These are phyloP conservation scores for Wallemia ichthyophaga DNA, from an alignment of 1,284 basidiomycete genomes.

Conservation along the genomic window DNA sequence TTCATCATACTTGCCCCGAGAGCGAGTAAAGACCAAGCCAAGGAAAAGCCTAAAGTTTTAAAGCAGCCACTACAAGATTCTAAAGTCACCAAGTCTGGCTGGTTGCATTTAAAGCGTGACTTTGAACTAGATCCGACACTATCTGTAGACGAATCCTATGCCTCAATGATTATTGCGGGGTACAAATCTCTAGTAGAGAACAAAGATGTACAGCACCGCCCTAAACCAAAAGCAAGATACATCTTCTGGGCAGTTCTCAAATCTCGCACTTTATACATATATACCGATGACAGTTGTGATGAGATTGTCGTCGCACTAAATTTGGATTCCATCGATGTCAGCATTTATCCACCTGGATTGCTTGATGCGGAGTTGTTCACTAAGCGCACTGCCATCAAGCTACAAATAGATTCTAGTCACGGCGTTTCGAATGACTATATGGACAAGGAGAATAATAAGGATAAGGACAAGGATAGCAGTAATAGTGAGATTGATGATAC, in stretches of 20 bases:
- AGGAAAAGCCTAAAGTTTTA: background rate
- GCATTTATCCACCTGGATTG: slow-evolving; percentile 18
- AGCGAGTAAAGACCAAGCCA: slow-evolving; percentile 4
- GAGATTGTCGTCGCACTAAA: slow-evolving; percentile 44
- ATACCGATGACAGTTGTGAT: slow-evolving; percentile 59
- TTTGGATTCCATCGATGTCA: slow-evolving; percentile 39
- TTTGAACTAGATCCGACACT: slow-evolving; percentile 1
- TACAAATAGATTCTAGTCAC: slow-evolving; percentile 24
- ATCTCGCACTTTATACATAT: slow-evolving; percentile 59
- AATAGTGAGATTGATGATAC: background rate
- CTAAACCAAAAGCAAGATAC: slow-evolving; percentile 46
- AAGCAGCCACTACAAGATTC: background rate
- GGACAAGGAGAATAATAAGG: slow-evolving; percentile 6
- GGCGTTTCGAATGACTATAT: slow-evolving; percentile 5
- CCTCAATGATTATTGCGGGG: slow-evolving; percentile 9
- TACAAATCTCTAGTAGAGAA: slow-evolving; percentile 15
- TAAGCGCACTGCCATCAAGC: slow-evolving; percentile 53
- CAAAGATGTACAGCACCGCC: slow-evolving; percentile 18
- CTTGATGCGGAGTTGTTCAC: slow-evolving; percentile 61
- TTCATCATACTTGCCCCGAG: slow-evolving; percentile 18
- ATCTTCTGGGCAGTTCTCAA: slow-evolving; percentile 68
- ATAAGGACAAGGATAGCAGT: slow-evolving; percentile 9
- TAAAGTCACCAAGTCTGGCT: background rate
- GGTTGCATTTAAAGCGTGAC: background rate
- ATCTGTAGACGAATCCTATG: slow-evolving; percentile 9